Evolutionary conservation across 2,329 filamentous ascomycete species (phyloP), one percentile per base, ranked within the genome.

Genomic region (Neofusicoccum parvum): DNA sequence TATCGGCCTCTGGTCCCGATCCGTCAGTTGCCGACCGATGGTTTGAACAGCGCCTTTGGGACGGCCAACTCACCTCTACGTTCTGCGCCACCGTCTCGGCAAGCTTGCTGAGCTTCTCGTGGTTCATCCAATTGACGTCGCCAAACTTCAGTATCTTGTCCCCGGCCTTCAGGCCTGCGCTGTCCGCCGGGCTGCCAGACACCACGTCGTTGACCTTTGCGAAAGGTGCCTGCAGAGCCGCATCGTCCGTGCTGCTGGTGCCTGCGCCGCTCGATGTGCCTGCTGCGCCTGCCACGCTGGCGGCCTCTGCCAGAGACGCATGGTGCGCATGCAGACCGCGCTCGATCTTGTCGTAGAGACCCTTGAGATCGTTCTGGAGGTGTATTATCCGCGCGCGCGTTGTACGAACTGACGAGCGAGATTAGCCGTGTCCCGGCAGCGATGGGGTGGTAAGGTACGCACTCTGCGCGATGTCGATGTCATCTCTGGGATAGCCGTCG

Each of bases 391-490:
- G 89, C 34, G 94, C 87, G 78, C 95, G 86, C 43, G 94, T 97
- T n/a, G 92, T 97, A 68, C 95, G 92, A 75, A 99, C 92, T 96
- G 72, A 64, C 17, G 58, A 39, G 58, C 54, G 48, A 37, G 5
- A 34, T 64, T 64, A 64, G 62, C 36, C n/a, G 7, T 37, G n/a
- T 14, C n/a, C 10, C 41, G 11, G 34, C 4, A 9, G 23, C 17
- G 9, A 20, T 17, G 41, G 50, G n/a, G 17, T 27, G 50, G 37
- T 37, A 46, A 58, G 63, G 39, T 46, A 66, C 83, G 70, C 87
- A 95, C 92, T 95, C 80, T 97, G 94, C 32, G 95, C 90, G 68
- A 99, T 91, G 77, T 99, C 95, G 69, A 99, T 89, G 78, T 99
- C 95, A 72, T 92, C 90, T 75, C 95, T 87, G 37, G 95, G 95